Evolutionary conservation across 306 rosid species (phyloP).

Genomic region (Sicyos edulis): DNA sequence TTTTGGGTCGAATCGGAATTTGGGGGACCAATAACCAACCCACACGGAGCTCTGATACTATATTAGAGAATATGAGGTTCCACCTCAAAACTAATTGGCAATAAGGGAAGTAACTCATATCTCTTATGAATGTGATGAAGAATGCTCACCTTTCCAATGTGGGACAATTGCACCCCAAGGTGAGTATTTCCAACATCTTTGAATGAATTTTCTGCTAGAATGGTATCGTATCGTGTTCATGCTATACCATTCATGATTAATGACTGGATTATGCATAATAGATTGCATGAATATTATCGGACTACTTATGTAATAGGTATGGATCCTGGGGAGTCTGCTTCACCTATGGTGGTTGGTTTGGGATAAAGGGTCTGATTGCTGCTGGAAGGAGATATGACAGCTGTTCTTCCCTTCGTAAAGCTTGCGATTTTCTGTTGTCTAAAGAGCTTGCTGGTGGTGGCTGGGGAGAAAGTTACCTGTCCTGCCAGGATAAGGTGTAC

Average conservation of each 20-base stretch:
- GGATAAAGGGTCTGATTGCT: constrained; percentile 33
- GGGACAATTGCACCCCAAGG: too few species aligned
- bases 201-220: neutral
- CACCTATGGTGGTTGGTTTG: constrained; percentile 43
- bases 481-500: constrained; percentile 37
- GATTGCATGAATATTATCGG: constrained; percentile 2
- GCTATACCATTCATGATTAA: neutral
- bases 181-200: too few species aligned
- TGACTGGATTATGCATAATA: neutral
- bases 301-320: constrained; percentile 25
- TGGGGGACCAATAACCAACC: too few species aligned
- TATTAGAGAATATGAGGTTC: too few species aligned
- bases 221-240: neutral
- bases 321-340: constrained; percentile 43
- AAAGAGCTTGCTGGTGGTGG: constrained; percentile 37
- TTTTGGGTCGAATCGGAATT: too few species aligned
- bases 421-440: constrained; percentile 31
- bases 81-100: too few species aligned
- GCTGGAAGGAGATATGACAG: constrained; percentile 33
- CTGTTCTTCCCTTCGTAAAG: constrained; percentile 30
- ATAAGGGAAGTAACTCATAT: too few species aligned
- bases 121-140: too few species aligned
- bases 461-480: constrained; percentile 40
- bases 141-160: too few species aligned
- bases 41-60: too few species aligned